A percentile compares a stretch with the other conserved stretches of the same genome.
Evolutionary conservation across 257 asterid genomes (phyloP).

Genomic region (Solanum lycopersicoides): DNA sequence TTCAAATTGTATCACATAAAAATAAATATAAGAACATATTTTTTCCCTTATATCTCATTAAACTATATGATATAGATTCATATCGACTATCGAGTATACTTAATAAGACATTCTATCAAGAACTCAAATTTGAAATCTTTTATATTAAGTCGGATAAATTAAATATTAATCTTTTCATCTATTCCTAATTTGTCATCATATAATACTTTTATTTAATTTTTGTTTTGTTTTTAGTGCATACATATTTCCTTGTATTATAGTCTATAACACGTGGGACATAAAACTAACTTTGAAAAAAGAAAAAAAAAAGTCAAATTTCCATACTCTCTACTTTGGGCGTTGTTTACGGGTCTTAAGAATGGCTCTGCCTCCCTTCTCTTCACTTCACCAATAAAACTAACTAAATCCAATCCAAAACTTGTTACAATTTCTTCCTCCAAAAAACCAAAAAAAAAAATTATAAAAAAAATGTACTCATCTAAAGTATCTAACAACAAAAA

Average conservation of each 20-base stretch:
- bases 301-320: background rate
- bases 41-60: too few relatives aligned
- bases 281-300: background rate
- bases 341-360: background rate
- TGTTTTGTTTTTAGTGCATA: background rate
- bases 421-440: too few relatives aligned
- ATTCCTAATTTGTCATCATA: background rate
- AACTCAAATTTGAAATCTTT: background rate
- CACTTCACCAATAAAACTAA: background rate
- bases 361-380: background rate
- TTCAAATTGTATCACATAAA: background rate
- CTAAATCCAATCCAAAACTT: background rate
- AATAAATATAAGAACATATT: too few relatives aligned
- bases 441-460: background rate
- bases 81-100: background rate
- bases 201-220: background rate
- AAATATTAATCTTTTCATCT: background rate
- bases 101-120: background rate
- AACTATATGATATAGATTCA: background rate
- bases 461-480: constrained; percentile 27
- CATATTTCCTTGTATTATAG: background rate
- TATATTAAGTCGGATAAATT: background rate
- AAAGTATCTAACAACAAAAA: constrained; percentile 6
- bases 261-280: background rate
- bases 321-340: background rate